Percentiles rank a stretch among this genome's conserved stretches.
phyloP scores from a whole-genome alignment of 805 yeast species.

The Lipomyces kockii region DNA sequence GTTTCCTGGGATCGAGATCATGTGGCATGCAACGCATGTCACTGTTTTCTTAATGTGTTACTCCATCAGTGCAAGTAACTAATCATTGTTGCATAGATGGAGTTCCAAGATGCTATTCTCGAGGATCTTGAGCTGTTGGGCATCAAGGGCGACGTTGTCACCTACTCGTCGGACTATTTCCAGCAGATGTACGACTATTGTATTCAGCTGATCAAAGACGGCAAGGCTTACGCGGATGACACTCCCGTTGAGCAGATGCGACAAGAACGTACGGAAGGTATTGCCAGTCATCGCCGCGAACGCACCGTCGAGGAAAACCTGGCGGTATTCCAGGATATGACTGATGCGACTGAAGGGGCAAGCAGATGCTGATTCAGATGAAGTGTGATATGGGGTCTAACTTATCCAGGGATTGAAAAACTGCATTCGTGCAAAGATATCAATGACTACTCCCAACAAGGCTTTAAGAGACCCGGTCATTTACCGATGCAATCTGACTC shows the following conservation, averaged over 20 bases:
- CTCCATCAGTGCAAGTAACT: neutral
- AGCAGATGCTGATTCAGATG: neutral
- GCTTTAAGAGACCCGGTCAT: conserved; percentile 97
- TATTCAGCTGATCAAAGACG: conserved; percentile 85
- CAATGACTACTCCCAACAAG: conserved; percentile 87
- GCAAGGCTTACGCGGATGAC: conserved; percentile 97
- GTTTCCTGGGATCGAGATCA: neutral
- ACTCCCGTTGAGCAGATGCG: conserved; percentile 95
- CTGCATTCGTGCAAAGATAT: conserved; percentile 97
- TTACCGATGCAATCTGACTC: conserved; percentile 95
- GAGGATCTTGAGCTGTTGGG: conserved; percentile 92
- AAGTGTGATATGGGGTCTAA: neutral
- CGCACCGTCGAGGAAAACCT: conserved; percentile 92
- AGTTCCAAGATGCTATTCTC: conserved; percentile 90
- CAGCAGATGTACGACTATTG: conserved; percentile 88
- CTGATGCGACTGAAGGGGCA: conserved; percentile 79
- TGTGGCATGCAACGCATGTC: neutral
- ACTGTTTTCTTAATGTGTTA: neutral
- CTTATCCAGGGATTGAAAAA: conserved; percentile 67
- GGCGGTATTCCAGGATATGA: conserved; percentile 88
- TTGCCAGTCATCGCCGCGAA: conserved; percentile 88
- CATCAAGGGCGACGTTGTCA: conserved; percentile 84
- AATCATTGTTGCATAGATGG: conserved; percentile 49
- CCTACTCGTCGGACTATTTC: conserved; percentile 94
- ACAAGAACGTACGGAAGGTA: conserved; percentile 98